A percentile compares a stretch with the other conserved stretches of the same genome.
These are phyloP conservation scores for Crithidia bombi DNA, from an alignment of 208 protist genomes.

Conservation along the genomic window DNA sequence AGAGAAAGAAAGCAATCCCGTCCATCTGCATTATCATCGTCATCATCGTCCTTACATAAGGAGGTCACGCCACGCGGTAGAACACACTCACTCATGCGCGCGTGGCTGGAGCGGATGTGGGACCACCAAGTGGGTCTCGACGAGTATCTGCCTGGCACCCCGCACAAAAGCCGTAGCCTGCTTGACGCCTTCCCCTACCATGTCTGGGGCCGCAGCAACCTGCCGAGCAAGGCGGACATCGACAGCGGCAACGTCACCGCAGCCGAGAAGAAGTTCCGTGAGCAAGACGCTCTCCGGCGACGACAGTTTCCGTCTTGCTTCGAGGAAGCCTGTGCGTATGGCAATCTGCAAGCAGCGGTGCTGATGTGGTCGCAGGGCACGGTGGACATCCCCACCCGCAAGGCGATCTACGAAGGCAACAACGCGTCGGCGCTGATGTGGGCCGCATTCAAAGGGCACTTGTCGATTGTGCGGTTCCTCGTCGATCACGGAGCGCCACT, in stretches of 20 bases:
- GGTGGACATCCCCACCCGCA: constrained; percentile 40
- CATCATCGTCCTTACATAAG: no score
- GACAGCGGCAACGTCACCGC: neutral
- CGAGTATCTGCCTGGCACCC: constrained; percentile 62
- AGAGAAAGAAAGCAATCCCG: no score
- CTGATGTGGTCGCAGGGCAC: constrained; percentile 61
- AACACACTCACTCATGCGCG: constrained; percentile 26
- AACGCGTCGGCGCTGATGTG: constrained; percentile 79
- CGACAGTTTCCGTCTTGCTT: constrained; percentile 50
- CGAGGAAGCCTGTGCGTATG: constrained; percentile 71
- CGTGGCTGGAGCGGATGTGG: constrained; percentile 24
- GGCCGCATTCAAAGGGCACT: constrained; percentile 60
- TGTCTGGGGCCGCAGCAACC: constrained; percentile 27
- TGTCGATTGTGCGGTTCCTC: constrained; percentile 69
- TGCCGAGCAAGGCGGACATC: constrained; percentile 4
- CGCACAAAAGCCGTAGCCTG: constrained; percentile 22
- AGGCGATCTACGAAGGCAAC: constrained; percentile 51
- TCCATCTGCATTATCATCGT: no score
- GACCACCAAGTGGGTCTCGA: constrained; percentile 58
- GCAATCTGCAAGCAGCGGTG: constrained; percentile 58
- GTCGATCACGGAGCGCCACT: constrained; percentile 63
- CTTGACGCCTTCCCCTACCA: constrained; percentile 50
- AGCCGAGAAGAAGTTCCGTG: constrained; percentile 17
- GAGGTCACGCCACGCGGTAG: no score
- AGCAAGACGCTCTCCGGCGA: constrained; percentile 37